Evolutionary conservation across 345 rosid genomes (phyloP), one percentile per base, ranked within the genome.

Genomic region (Bretschneidera sinensis): DNA sequence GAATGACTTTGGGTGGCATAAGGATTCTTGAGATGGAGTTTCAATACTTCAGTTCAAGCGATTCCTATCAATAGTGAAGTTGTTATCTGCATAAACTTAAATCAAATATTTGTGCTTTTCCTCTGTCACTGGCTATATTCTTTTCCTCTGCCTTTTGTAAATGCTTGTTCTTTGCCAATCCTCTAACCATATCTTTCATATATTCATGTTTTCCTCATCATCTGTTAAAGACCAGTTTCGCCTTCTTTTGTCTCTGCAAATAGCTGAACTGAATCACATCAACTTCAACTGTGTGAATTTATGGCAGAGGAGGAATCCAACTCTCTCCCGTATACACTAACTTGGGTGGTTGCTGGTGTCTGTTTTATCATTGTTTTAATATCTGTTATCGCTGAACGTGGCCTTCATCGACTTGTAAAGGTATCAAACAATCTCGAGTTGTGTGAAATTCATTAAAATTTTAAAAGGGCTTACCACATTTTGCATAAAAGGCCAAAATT

Each of bases 311-410:
- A 51, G 43, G 63, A 65, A 1, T 54, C 65, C 5, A 55, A 57
- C 16, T 84, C 89, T 43, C 67, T 87, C 73, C 82, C 81, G 75
- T 83, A 68, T 61, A 85, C 92, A 17, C 92, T 92, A 33, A 83
- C 97, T 43, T 89, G 97, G 98, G 84, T 85, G 58, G 84, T 89
- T 9, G 95, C 95, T 6, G 79, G 63, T 57, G 87, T 92, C 71
- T 82, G 89, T 70, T 85, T 79, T 61, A 50, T 85, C 71, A 83
- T 87, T 66, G 85, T 84, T 67, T 72, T 85, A 33, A 58, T 83
- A 16, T 87, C 98, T 60, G 70, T 87, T 63, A 23, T 75, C 3
- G 98, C 86, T 1, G 88, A 82, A 52, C 89, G 94, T 22, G 91
- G 78, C 64, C 89, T 92, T 63, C 83, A 87, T 69, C 74, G 16